Base-by-base conservation (phyloP, 192 early-diverging fungal genomes). In the Umbelopsis vinacea region DNA sequence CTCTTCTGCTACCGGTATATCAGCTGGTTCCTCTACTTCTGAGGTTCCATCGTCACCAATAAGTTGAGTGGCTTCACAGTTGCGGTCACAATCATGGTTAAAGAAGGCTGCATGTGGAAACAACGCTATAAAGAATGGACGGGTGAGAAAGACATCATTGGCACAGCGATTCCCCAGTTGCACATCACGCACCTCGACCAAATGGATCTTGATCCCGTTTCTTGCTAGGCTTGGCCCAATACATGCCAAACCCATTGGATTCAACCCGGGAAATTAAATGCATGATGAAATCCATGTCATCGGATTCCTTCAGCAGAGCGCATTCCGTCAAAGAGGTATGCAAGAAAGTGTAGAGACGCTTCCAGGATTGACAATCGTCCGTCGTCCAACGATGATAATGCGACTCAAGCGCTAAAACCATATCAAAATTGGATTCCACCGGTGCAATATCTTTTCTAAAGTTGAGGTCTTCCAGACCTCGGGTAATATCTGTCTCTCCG, bases 201-300 rank as follows among this genome's bases (percentile, higher is more conserved):
- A 82, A 82, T 46, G 19, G 50, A 52, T 66, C 67, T 29, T 17
- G 54, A 35, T 29, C 55, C 17, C 52, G 55, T n/a, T 60, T 72
- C 24, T 73, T 73, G 45, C 37, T 46, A 22, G 67, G 78, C 29
- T 75, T 79, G 7, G 73, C 67, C 57, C 80, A 75, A 83, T 82
- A 91, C 52, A 92, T 73, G 4, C 91, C 91, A 81, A 92, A 92
- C 1, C 87, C 88, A 77, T 91, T 92, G 69, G 83, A 86, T 68
- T 92, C 91, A 46, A 91, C 79, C 21, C 73, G 66, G 33, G 83
- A 86, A 52, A 90, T 80, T 68, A 91, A 52, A 57, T 84, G 74
- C 76, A 91, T 83, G 24, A 92, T 70, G 47, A 86, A 84, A 23
- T 70, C 79, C 33, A 54, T 47, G 6, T 54, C 55, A 15, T 71